Conservation (phyloP, 1,139 yeast species). For the Kurtzmaniella quercitrusa region DNA sequence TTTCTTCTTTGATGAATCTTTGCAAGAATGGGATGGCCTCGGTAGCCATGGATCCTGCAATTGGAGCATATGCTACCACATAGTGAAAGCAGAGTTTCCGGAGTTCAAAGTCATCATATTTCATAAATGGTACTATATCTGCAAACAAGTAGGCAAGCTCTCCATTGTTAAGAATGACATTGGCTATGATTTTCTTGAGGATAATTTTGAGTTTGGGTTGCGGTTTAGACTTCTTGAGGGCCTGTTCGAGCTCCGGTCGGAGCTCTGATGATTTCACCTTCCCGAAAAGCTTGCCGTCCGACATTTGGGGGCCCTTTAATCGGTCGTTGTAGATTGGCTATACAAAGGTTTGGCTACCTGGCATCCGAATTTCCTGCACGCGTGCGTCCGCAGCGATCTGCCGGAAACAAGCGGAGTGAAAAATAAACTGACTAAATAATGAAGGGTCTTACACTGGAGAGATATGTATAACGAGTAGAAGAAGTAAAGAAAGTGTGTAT, state of each 20-base stretch:
- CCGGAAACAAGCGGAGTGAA: neutral
- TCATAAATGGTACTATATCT: constrained; percentile 60
- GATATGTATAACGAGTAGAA: too few species aligned
- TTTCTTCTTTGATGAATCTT: constrained; percentile 41
- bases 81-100: constrained; percentile 66
- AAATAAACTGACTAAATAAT: too few species aligned
- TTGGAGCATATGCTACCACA: constrained; percentile 54
- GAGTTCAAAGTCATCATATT: constrained; percentile 64
- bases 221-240: constrained; percentile 51
- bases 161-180: constrained; percentile 75
- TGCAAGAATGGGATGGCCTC: constrained; percentile 55
- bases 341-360: neutral
- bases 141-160: constrained; percentile 69
- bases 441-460: too few species aligned
- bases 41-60: constrained; percentile 52
- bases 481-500: too few species aligned
- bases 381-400: neutral
- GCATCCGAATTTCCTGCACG: neutral
- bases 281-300: constrained; percentile 40
- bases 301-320: constrained; percentile 22
- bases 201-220: constrained; percentile 51
- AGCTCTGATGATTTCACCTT: constrained; percentile 51
- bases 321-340: neutral
- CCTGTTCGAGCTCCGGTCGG: constrained; percentile 50
- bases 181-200: constrained; percentile 74